Base-by-base conservation (phyloP, 441 rosid genomes). In the Jatropha podagrica region DNA sequence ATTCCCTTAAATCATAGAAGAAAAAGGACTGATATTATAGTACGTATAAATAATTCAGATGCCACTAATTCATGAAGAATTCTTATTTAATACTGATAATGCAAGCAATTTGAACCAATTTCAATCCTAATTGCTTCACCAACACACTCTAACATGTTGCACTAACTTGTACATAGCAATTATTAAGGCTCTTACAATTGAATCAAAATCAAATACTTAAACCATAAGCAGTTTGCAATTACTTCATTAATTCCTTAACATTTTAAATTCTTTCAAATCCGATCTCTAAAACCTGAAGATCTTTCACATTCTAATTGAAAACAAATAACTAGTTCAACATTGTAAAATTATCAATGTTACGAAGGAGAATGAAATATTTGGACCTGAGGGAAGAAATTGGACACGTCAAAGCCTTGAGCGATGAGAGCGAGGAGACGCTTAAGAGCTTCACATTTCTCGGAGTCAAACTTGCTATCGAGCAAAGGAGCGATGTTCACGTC, bases 381-480 rank as follows among this genome's bases (percentile, higher is more conserved):
- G 55, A 88, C 98, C 98, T 92, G 97, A 74, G 97, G 98, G 84
- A 95, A 95, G 88, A 88, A 93, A 85, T 92, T 95, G 90, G 99
- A 90, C 81, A 93, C 98, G 48, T 95, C 99, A 69, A 87, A 89
- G 48, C 99, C 99, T 77, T 92, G 98, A 54, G 97, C 97, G 72
- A 93, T 91, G 74, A 92, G 93, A 69, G 97, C 99, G 74, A 95
- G 96, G 59, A 92, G 88, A 75, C 99, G 97, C 85, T 93, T 95
- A 42, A 95, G 94, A 74, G 99, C 99, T 80, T 93, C 95, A 81
- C 94, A 92, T 74, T 89, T 95, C 90, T 93, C 98, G 18, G 97
- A 91, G 75, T 95, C 98, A 79, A 88, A 95, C 83, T 86, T 90
- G 91, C 95, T 90, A 54, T 93, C 99, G 41, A 95, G 92, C 72